Evolutionary conservation across 805 yeast species (phyloP).

Genomic region (Brettanomyces sp.): DNA sequence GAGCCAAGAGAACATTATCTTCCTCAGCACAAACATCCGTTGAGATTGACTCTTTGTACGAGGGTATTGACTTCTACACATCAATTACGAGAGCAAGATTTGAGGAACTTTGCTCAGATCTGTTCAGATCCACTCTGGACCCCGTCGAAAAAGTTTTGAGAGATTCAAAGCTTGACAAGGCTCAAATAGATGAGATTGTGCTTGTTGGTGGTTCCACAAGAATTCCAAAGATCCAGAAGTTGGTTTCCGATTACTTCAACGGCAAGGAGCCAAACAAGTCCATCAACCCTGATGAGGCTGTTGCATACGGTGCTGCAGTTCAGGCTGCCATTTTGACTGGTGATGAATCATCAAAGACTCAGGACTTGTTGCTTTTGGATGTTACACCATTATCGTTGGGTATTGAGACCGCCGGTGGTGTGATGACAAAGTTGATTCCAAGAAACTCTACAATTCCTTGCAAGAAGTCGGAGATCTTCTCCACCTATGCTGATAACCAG

Average conservation of each 20-base stretch:
- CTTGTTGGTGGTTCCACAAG: conserved; percentile 97
- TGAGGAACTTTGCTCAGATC: conserved; percentile 90
- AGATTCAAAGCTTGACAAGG: conserved; percentile 85
- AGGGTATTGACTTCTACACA: conserved; percentile 95
- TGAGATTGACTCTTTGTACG: conserved; percentile 91
- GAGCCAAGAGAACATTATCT: conserved; percentile 97
- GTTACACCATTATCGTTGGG: conserved; percentile 96
- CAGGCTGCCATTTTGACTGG: conserved; percentile 97
- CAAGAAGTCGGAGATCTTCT: conserved; percentile 93
- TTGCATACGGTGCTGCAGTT: conserved; percentile 98
- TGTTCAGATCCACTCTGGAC: conserved; percentile 88
- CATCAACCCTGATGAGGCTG: conserved; percentile 97
- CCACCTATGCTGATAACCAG: conserved; percentile 96
- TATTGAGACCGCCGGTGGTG: conserved; percentile 99
- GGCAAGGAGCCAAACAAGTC: conserved; percentile 96
- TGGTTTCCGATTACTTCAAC: conserved; percentile 91
- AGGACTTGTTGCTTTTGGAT: conserved; percentile 86
- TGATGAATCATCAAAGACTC: conserved; percentile 89
- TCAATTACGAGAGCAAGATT: conserved; percentile 96
- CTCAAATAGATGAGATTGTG: conserved; percentile 85
- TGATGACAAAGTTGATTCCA: conserved; percentile 96
- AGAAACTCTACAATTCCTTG: conserved; percentile 98
- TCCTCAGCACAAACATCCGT: conserved; percentile 92
- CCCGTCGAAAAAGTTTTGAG: conserved; percentile 93
- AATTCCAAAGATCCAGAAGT: conserved; percentile 94